Percentiles rank a stretch among this genome's conserved stretches.
Conservation (phyloP, 2,329 filamentous ascomycete genomes). For the Fusarium ramigenum region DNA sequence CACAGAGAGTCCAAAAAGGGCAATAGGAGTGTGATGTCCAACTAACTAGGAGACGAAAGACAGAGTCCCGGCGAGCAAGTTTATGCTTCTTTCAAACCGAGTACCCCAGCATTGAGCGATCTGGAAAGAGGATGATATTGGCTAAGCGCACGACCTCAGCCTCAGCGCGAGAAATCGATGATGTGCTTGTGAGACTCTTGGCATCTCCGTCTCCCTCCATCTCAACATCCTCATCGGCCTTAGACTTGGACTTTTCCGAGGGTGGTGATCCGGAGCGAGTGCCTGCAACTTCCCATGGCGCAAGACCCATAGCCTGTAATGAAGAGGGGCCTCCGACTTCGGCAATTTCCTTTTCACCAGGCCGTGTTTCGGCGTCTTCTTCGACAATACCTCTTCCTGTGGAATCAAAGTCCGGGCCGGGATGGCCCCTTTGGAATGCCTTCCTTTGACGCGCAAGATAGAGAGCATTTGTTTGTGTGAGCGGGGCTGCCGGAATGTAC, state of each 20-base stretch:
- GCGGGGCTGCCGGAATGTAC: slow-evolving; percentile 64
- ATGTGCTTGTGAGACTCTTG: slow-evolving; percentile 40
- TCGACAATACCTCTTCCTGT: slow-evolving; percentile 58
- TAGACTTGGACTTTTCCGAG: slow-evolving; percentile 28
- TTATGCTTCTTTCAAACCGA: slow-evolving; percentile 33
- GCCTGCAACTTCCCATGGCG: slow-evolving; percentile 57
- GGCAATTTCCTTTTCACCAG: slow-evolving; percentile 61
- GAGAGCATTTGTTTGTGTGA: slow-evolving; percentile 66
- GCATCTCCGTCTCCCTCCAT: slow-evolving; percentile 38
- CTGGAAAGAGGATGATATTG: slow-evolving; percentile 66
- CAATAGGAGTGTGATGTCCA: background rate
- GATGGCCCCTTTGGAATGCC: slow-evolving; percentile 63
- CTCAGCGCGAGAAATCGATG: slow-evolving; percentile 53
- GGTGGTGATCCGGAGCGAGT: slow-evolving; percentile 44
- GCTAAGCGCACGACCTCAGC: slow-evolving; percentile 63
- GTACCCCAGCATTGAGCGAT: slow-evolving; percentile 52
- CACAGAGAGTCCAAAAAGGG: background rate
- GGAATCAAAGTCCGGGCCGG: slow-evolving; percentile 65
- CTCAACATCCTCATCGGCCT: slow-evolving; percentile 44
- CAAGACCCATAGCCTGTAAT: slow-evolving; percentile 66
- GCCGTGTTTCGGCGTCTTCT: slow-evolving; percentile 60
- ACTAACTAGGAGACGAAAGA: background rate
- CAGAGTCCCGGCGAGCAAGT: background rate
- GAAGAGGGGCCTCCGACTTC: slow-evolving; percentile 60
- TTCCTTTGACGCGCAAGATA: slow-evolving; percentile 67